These are phyloP conservation scores for Trametes coccinea DNA, from an alignment of 768 basidiomycete species.

Conservation along the genomic window DNA sequence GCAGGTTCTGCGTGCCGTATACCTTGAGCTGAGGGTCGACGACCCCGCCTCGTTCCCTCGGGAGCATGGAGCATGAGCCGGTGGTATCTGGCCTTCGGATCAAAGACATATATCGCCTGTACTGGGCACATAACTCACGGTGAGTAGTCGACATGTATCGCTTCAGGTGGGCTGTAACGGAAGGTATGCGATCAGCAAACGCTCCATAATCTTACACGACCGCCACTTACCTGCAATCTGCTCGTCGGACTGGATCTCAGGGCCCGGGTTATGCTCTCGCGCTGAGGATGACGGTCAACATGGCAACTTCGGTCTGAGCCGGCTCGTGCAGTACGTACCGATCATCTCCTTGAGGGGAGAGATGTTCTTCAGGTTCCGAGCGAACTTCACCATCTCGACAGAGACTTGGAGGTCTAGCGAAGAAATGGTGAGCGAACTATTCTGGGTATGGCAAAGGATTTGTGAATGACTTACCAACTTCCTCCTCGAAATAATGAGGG, in stretches of 20 bases:
- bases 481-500: constrained; percentile 35
- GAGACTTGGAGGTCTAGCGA: constrained; percentile 11
- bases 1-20: constrained; percentile 45
- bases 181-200: too few species aligned
- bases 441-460: background rate
- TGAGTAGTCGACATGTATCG: constrained; percentile 12
- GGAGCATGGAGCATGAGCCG: constrained; percentile 44
- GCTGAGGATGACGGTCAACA: background rate
- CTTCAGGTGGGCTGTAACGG: constrained; percentile 9
- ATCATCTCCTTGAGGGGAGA: constrained; percentile 21
- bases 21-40: constrained; percentile 39
- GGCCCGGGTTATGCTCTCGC: constrained; percentile 14
- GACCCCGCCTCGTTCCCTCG: constrained; percentile 39
- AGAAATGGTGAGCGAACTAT: background rate
- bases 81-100: constrained; percentile 29
- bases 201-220: background rate
- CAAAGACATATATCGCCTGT: too few species aligned
- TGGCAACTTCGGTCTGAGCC: too few species aligned
- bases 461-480: constrained; percentile 25
- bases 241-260: constrained; percentile 11
- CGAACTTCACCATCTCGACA: constrained; percentile 31
- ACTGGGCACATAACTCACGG: constrained; percentile 17
- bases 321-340: background rate
- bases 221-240: constrained; percentile 12
- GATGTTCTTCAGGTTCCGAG: constrained; percentile 21